Base-by-base conservation (phyloP, 805 yeast species). In the Ogataea sp. region DNA sequence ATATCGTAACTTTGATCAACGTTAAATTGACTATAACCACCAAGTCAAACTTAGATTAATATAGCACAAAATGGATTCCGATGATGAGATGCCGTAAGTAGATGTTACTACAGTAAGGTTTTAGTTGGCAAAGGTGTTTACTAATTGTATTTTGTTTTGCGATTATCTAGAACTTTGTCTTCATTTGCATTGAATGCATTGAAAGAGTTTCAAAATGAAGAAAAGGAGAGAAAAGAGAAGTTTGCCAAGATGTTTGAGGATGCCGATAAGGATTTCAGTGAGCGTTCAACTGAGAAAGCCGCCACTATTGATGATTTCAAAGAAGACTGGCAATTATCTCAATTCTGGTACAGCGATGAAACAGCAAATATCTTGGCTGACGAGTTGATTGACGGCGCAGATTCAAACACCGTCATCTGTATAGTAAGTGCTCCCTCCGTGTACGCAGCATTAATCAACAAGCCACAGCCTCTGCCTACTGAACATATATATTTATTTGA, bases 291-390 rank as follows among this genome's bases (percentile, higher is more conserved):
- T 14, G 24, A 31, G 20, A 27, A 14, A 40, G 29, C 39, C 11
- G 38, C 54, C 11, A 41, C 58, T 17, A 89, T 89, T 59, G 85
- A 80, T 39, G 68, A 76, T 29, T 88, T 88, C 58, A 70, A 83
- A 53, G 96, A 88, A 59, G 95, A 88, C 60, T 88, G 97, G 97
- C 93, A 86, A 53, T 67, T 89, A 29, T 86, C 95, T 1, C 97
- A 88, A 59, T 88, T 88, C 62, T 88, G 97, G 88, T 88, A 86
- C 54, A 64, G 71, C 41, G 89, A 86, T 43, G 61, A 65, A 3
- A 88, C 96, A 1, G 88, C 96, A 0, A 71, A 69, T 38, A 53
- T 61, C 1, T 58, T 86, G 16, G 93, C 86, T 1, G 73, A 72
- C 43, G 93, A 85, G 7, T 64, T 87, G 32, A 59, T 87, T 13